These are phyloP conservation scores for Pseudogymnoascus sp. DNA, from an alignment of 2,329 filamentous ascomycete genomes.

Conservation along the genomic window DNA sequence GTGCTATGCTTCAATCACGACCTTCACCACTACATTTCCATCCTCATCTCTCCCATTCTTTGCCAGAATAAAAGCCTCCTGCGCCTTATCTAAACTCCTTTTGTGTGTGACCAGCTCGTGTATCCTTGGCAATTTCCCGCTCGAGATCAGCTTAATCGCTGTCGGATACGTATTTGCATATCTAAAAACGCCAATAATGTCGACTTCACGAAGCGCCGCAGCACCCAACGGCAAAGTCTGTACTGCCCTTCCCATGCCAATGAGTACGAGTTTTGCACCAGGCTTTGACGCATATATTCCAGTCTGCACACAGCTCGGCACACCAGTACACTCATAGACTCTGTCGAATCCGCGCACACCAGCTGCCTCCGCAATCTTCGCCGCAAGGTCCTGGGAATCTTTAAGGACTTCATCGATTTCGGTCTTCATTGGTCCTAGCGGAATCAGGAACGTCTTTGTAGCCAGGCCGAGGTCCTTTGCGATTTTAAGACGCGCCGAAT, in stretches of 20 bases:
- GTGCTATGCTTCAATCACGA: conserved; percentile 49
- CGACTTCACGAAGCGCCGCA: conserved; percentile 65
- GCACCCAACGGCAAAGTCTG: conserved; percentile 66
- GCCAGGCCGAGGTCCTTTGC: neutral
- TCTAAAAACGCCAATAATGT: conserved; percentile 69
- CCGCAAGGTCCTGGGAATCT: neutral
- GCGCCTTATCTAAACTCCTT: conserved; percentile 52
- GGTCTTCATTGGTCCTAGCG: neutral
- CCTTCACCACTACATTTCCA: conserved; percentile 63
- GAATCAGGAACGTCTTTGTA: neutral
- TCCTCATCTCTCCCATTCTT: conserved; percentile 58
- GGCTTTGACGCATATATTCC: conserved; percentile 63
- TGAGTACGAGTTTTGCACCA: conserved; percentile 65
- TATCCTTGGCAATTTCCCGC: conserved; percentile 49
- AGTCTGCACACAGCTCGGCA: conserved; percentile 65
- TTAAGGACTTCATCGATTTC: neutral
- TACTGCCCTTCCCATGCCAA: conserved; percentile 71
- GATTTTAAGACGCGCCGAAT: neutral
- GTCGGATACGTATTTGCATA: conserved; percentile 69
- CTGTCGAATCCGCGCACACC: neutral
- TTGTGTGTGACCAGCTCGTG: conserved; percentile 67
- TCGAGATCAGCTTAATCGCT: conserved; percentile 53
- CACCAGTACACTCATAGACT: conserved; percentile 51
- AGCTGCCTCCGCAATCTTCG: neutral
- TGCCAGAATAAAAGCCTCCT: conserved; percentile 61